These are phyloP conservation scores for Pestalotiopsis sp. DNA, from an alignment of 2,329 filamentous ascomycete species.

Conservation along the genomic window DNA sequence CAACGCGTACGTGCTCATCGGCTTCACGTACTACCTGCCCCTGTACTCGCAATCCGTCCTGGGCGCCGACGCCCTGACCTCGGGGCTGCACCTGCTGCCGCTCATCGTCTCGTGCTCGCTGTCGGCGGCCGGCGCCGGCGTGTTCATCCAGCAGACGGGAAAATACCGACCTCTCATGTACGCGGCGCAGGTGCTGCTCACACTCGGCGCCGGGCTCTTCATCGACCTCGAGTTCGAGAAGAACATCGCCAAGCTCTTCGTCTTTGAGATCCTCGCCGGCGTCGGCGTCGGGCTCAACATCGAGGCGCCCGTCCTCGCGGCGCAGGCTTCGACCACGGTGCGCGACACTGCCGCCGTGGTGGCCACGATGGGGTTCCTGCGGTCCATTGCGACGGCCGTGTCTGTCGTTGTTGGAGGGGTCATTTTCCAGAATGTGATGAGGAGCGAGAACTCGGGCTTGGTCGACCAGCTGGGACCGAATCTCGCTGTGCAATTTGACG, in stretches of 20 bases:
- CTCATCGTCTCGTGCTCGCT: conserved; percentile 55
- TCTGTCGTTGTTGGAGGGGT: conserved; percentile 62
- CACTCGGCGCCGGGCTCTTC: conserved; percentile 61
- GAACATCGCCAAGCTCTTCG: conserved; percentile 49
- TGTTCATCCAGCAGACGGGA: conserved; percentile 48
- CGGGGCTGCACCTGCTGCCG: conserved; percentile 64
- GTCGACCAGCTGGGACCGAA: conserved; percentile 19
- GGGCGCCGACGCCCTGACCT: conserved; percentile 62
- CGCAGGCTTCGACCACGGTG: conserved; percentile 64
- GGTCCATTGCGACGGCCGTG: conserved; percentile 59
- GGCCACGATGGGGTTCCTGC: conserved; percentile 62
- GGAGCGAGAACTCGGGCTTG: conserved; percentile 14
- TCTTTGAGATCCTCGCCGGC: conserved; percentile 64
- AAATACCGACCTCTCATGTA: conserved; percentile 60
- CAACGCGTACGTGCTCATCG: conserved; percentile 64
- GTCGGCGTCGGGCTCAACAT: conserved; percentile 66
- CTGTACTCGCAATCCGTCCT: conserved; percentile 74
- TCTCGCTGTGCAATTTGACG: conserved; percentile 19
- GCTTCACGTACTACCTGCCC: conserved; percentile 71
- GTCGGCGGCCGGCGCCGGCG: conserved; percentile 39
- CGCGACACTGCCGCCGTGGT: conserved; percentile 66
- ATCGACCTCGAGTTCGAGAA: conserved; percentile 56
- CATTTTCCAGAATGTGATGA: conserved; percentile 41
- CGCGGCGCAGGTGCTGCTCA: conserved; percentile 55
- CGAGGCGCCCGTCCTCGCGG: conserved; percentile 63